Conservation (phyloP, 352 stramenopile species). For the Globisporangium acanthophoron region DNA sequence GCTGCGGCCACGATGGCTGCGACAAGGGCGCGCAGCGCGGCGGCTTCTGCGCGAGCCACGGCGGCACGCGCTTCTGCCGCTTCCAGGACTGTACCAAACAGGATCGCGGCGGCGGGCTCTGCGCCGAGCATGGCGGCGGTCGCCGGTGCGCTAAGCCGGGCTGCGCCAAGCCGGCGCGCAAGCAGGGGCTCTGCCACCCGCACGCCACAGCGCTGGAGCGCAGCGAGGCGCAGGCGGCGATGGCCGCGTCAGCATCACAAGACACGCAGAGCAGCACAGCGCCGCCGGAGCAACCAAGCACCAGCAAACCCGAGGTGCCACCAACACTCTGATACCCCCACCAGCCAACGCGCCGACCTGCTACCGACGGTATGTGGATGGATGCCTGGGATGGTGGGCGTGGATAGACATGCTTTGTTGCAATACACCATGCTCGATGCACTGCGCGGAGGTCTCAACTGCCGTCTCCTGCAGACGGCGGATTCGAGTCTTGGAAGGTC, state of each 20-base stretch:
- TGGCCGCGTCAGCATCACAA: too few species aligned
- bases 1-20: slow-evolving; percentile 6
- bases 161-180: slow-evolving; percentile 8
- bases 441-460: not conserved
- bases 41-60: slow-evolving; percentile 12
- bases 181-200: not conserved
- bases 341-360: too few species aligned
- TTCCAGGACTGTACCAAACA: slow-evolving; percentile 75
- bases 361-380: too few species aligned
- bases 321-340: too few species aligned
- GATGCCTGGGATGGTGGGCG: too few species aligned
- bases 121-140: slow-evolving; percentile 77
- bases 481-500: too few species aligned
- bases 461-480: not conserved
- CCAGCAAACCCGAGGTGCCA: too few species aligned
- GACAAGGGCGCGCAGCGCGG: slow-evolving; percentile 13
- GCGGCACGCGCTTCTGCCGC: slow-evolving; percentile 9
- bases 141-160: slow-evolving; percentile 52
- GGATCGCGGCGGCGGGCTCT: slow-evolving; percentile 84
- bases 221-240: not conserved
- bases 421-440: not conserved
- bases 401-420: too few species aligned
- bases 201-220: not conserved
- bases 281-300: too few species aligned
- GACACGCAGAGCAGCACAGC: not conserved